These are phyloP conservation scores for Mycena venus DNA, from an alignment of 768 basidiomycete genomes.

Conservation along the genomic window DNA sequence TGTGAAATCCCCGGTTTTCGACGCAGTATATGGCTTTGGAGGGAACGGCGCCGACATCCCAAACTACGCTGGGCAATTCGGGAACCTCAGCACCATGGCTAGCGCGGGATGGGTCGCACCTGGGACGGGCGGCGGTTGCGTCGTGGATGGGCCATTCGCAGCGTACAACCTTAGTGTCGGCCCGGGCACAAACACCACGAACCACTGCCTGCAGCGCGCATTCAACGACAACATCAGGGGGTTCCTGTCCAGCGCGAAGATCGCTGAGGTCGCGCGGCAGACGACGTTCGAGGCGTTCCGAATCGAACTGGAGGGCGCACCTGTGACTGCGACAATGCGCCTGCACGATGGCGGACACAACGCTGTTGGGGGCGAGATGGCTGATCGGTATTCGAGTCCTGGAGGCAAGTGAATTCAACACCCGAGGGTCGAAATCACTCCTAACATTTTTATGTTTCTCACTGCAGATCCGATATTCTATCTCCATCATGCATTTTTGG, in stretches of 20 bases:
- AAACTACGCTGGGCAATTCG: slow-evolving; percentile 32
- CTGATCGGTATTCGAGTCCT: slow-evolving; percentile 52
- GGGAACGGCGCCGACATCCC: slow-evolving; percentile 48
- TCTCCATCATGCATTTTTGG: slow-evolving; percentile 55
- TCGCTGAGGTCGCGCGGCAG: slow-evolving; percentile 39
- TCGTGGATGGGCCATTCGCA: slow-evolving; percentile 51
- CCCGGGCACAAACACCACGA: slow-evolving; percentile 47
- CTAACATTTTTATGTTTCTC: neutral
- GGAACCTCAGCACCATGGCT: slow-evolving; percentile 16
- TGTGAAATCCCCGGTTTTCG: slow-evolving; percentile 50
- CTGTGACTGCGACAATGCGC: slow-evolving; percentile 40
- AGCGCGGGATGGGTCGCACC: slow-evolving; percentile 27
- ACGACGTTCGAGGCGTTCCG: slow-evolving; percentile 50
- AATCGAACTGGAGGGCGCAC: slow-evolving; percentile 51
- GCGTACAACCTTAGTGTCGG: slow-evolving; percentile 49
- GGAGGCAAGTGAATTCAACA: slow-evolving; percentile 48
- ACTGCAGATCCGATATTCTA: slow-evolving; percentile 54
- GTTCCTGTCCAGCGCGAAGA: slow-evolving; percentile 35
- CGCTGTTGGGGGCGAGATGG: slow-evolving; percentile 50
- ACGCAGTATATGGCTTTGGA: slow-evolving; percentile 53
- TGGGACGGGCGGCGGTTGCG: slow-evolving; percentile 38
- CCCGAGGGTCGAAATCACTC: neutral
- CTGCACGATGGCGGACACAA: slow-evolving; percentile 53
- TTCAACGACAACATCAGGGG: slow-evolving; percentile 39
- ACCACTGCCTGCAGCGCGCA: slow-evolving; percentile 51